A percentile compares a stretch with the other conserved stretches of the same genome.
Evolutionary conservation across 331 rosid genomes (phyloP).

Genomic region (Quercus lobata): DNA sequence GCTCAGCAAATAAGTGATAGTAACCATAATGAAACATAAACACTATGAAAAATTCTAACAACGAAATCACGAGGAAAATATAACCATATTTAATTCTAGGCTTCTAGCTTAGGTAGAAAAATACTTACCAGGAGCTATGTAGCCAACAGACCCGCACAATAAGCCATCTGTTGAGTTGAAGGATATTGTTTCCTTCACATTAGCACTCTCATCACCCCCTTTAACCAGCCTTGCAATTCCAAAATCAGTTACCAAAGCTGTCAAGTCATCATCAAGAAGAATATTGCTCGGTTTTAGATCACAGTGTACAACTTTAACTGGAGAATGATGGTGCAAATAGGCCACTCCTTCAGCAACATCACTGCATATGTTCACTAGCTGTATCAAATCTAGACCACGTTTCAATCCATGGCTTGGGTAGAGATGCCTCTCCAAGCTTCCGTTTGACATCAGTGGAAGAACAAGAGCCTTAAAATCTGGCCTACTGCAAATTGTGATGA

Average conservation of each 20-base stretch:
- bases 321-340: constrained; percentile 83
- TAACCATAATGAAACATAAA: no score
- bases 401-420: constrained; percentile 49
- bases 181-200: constrained; percentile 32
- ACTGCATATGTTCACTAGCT: constrained; percentile 68
- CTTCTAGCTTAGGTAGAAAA: background rate
- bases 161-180: constrained; percentile 69
- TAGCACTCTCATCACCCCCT: constrained; percentile 24
- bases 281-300: constrained; percentile 95
- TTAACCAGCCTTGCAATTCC: constrained; percentile 75
- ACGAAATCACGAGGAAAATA: background rate
- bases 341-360: constrained; percentile 92
- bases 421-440: constrained; percentile 78
- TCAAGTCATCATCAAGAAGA: constrained; percentile 74
- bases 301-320: constrained; percentile 74
- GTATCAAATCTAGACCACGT: constrained; percentile 51
- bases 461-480: constrained; percentile 84
- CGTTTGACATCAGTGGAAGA: constrained; percentile 87
- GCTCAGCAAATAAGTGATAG: no score
- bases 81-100: background rate
- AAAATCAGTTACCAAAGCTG: constrained; percentile 89
- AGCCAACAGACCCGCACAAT: constrained; percentile 83
- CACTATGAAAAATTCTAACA: no score
- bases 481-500: constrained; percentile 69
- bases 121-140: constrained; percentile 87